A percentile compares a stretch with the other conserved stretches of the same genome.
Conservation (phyloP, 108 stramenopile genomes). For the Nitzschia sp. region DNA sequence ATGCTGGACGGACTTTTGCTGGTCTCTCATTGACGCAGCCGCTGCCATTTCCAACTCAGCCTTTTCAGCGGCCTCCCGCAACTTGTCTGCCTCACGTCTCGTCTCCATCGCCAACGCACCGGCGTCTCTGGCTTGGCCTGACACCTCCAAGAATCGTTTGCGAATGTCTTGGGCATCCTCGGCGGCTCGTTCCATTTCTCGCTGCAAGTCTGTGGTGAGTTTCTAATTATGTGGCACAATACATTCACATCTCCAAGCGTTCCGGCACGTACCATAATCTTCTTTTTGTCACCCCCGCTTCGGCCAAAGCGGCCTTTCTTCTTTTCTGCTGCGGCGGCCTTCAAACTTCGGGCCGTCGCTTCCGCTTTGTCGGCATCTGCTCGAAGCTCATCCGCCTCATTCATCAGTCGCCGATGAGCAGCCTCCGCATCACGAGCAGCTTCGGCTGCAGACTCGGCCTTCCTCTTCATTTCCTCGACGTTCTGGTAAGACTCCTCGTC, state of each 20-base stretch:
- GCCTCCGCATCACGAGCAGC: conserved; percentile 59
- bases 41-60: conserved; percentile 76
- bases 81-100: conserved; percentile 57
- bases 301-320: conserved; percentile 67
- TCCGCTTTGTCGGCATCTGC: conserved; percentile 68
- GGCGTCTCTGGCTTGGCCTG: conserved; percentile 58
- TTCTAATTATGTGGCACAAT: background rate
- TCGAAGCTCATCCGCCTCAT: conserved; percentile 61
- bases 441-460: conserved; percentile 54
- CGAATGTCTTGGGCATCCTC: conserved; percentile 55
- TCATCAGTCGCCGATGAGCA: conserved; percentile 38
- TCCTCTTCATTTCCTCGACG: conserved; percentile 52
- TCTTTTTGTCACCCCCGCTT: conserved; percentile 63
- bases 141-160: conserved; percentile 57
- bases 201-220: conserved; percentile 26
- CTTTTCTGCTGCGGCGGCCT: conserved; percentile 46
- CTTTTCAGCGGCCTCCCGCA: conserved; percentile 68
- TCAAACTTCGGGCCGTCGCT: conserved; percentile 35
- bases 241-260: background rate
- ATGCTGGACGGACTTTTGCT: conserved; percentile 3
- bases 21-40: conserved; percentile 57
- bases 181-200: conserved; percentile 59
- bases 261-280: conserved; percentile 40
- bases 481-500: conserved; percentile 30
- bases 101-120: conserved; percentile 51